These are phyloP conservation scores for Isatis tinctoria DNA, from an alignment of 345 rosid genomes.

Conservation along the genomic window DNA sequence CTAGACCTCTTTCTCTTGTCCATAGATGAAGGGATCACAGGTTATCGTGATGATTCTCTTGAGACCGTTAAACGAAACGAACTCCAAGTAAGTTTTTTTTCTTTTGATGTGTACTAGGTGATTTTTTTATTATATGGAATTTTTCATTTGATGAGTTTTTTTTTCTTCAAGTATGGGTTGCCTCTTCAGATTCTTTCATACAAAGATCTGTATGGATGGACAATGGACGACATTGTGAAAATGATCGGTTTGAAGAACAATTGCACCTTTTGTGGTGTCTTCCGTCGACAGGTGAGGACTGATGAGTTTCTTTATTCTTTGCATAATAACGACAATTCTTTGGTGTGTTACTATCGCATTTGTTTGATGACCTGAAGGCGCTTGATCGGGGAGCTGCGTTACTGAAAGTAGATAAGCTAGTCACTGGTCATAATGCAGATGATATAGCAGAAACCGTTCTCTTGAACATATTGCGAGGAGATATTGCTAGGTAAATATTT, in stretches of 20 bases:
- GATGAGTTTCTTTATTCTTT: neutral
- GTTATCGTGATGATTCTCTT: slow-evolving; percentile 91
- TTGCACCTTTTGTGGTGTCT: slow-evolving; percentile 95
- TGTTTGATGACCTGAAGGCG: slow-evolving; percentile 46
- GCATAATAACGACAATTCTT: neutral
- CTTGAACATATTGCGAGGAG: slow-evolving; percentile 84
- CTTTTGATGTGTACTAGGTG: neutral
- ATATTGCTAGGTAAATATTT: slow-evolving; percentile 70
- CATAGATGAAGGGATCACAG: slow-evolving; percentile 88
- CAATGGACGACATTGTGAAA: slow-evolving; percentile 97
- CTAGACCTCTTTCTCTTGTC: slow-evolving; percentile 84
- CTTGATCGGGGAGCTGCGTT: slow-evolving; percentile 92
- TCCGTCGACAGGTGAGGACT: slow-evolving; percentile 75
- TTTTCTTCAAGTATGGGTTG: slow-evolving; percentile 62
- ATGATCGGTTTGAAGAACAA: slow-evolving; percentile 92
- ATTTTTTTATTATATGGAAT: neutral
- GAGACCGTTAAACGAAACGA: slow-evolving; percentile 93
- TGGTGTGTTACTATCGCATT: neutral
- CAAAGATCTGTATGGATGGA: slow-evolving; percentile 98
- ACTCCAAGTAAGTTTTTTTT: slow-evolving; percentile 48
- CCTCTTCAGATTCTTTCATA: slow-evolving; percentile 87
- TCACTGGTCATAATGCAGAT: slow-evolving; percentile 94
- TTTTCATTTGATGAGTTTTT: neutral
- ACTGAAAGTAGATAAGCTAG: slow-evolving; percentile 86
- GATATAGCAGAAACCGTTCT: slow-evolving; percentile 97